Evolutionary conservation across 2,329 filamentous ascomycete genomes (phyloP).

Genomic region (Claviceps maximensis): DNA sequence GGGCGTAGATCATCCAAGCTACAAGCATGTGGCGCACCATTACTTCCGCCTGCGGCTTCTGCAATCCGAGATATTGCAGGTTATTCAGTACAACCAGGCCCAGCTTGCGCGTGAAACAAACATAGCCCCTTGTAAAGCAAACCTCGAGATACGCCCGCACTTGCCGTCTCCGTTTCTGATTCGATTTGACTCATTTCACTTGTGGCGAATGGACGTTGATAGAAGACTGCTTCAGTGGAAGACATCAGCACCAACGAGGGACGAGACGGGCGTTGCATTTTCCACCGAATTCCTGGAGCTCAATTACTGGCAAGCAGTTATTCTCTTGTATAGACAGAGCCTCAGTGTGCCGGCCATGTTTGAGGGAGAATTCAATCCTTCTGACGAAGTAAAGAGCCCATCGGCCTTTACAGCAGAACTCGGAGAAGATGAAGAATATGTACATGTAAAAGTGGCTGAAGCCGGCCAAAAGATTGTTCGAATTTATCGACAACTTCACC

Average conservation of each 20-base stretch:
- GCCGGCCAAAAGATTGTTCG: constrained; percentile 87
- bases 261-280: constrained; percentile 77
- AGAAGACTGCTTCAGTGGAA: constrained; percentile 77
- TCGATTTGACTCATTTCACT: constrained; percentile 71
- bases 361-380: constrained; percentile 60
- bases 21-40: constrained; percentile 83
- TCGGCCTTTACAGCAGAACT: constrained; percentile 50
- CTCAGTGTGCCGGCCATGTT: constrained; percentile 74
- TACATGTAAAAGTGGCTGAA: constrained; percentile 90
- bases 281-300: constrained; percentile 81
- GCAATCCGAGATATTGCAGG: constrained; percentile 90
- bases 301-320: constrained; percentile 96
- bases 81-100: constrained; percentile 83
- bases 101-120: constrained; percentile 58
- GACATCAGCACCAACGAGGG: constrained; percentile 60
- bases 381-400: constrained; percentile 50
- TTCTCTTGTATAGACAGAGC: constrained; percentile 90
- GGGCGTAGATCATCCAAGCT: constrained; percentile 54
- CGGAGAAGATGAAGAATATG: constrained; percentile 72
- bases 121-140: constrained; percentile 47
- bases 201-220: constrained; percentile 83
- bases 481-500: constrained; percentile 78
- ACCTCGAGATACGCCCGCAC: constrained; percentile 63
- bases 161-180: constrained; percentile 76
- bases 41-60: constrained; percentile 81